phyloP scores from a whole-genome alignment of 768 basidiomycete genomes.

The Dictyophora rubrovolvata region DNA sequence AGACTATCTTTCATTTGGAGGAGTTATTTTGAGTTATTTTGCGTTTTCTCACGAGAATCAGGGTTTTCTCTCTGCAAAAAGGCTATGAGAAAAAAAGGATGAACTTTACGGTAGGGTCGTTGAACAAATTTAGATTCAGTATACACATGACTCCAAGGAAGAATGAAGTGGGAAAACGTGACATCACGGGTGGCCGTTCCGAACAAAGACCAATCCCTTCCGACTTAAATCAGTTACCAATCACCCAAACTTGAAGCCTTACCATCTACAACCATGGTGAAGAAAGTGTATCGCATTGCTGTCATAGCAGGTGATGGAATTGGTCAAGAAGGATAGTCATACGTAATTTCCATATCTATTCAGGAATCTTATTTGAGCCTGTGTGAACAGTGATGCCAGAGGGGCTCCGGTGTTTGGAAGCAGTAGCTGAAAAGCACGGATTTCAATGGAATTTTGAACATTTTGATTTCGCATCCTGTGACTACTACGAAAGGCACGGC shows the following conservation, averaged over 20 bases:
- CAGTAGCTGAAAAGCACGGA: constrained; percentile 31
- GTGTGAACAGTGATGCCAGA: constrained; percentile 31
- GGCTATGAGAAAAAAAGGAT: too few species aligned
- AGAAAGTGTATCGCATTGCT: constrained; percentile 29
- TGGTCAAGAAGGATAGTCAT: constrained; percentile 28
- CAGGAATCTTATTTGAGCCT: too few species aligned
- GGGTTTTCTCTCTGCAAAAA: too few species aligned
- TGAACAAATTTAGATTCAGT: too few species aligned
- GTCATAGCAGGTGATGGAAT: constrained; percentile 46
- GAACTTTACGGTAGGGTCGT: too few species aligned
- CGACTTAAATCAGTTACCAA: background rate
- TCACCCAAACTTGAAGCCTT: background rate
- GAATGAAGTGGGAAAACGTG: background rate
- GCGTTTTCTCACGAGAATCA: too few species aligned
- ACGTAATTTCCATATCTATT: too few species aligned
- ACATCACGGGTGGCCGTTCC: background rate
- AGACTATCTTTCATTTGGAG: too few species aligned
- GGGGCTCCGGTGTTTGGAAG: constrained; percentile 35
- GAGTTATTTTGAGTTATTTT: too few species aligned
- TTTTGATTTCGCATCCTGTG: constrained; percentile 39
- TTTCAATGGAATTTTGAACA: constrained; percentile 36
- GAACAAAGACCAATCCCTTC: background rate
- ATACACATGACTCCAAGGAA: too few species aligned
- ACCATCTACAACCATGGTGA: background rate
- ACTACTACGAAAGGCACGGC: constrained; percentile 34